Evolutionary conservation across 495 filamentous ascomycete species (phyloP).

Genomic region (Podospora didyma): DNA sequence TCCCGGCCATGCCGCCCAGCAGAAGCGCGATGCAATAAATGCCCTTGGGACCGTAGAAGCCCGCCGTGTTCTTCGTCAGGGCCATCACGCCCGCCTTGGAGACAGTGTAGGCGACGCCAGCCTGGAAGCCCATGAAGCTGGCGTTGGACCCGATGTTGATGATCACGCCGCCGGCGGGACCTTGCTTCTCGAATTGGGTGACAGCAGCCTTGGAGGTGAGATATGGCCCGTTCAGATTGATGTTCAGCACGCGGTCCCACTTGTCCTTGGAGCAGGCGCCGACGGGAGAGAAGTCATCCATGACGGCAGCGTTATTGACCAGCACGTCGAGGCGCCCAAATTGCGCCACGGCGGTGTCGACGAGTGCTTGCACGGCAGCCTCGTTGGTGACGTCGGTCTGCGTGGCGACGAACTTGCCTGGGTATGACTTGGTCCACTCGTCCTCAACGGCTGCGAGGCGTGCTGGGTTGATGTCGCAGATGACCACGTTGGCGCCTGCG

Average conservation of each 20-base stretch:
- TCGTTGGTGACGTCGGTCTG: constrained; percentile 37
- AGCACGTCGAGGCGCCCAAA: constrained; percentile 46
- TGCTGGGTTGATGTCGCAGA: constrained; percentile 44
- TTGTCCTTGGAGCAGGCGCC: constrained; percentile 44
- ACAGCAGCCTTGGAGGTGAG: constrained; percentile 51
- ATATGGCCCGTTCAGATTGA: constrained; percentile 59
- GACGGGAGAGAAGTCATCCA: constrained; percentile 52
- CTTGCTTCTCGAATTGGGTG: constrained; percentile 36
- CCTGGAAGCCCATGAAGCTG: constrained; percentile 24
- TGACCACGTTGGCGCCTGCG: constrained; percentile 38
- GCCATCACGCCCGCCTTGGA: constrained; percentile 54
- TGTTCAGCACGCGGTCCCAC: constrained; percentile 55
- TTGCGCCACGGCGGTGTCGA: constrained; percentile 28
- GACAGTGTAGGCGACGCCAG: constrained; percentile 53
- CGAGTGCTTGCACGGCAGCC: constrained; percentile 29
- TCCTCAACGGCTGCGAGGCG: constrained; percentile 29
- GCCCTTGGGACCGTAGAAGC: constrained; percentile 52
- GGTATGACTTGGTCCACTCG: constrained; percentile 24
- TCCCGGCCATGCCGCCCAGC: constrained; percentile 54
- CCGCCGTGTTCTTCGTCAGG: constrained; percentile 60
- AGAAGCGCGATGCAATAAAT: constrained; percentile 55
- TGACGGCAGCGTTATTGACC: constrained; percentile 50
- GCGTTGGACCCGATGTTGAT: constrained; percentile 47
- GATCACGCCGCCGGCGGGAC: constrained; percentile 32
- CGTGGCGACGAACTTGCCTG: constrained; percentile 24